These are phyloP conservation scores for Euphorbia lathyris DNA, from an alignment of 345 rosid genomes.

Conservation along the genomic window DNA sequence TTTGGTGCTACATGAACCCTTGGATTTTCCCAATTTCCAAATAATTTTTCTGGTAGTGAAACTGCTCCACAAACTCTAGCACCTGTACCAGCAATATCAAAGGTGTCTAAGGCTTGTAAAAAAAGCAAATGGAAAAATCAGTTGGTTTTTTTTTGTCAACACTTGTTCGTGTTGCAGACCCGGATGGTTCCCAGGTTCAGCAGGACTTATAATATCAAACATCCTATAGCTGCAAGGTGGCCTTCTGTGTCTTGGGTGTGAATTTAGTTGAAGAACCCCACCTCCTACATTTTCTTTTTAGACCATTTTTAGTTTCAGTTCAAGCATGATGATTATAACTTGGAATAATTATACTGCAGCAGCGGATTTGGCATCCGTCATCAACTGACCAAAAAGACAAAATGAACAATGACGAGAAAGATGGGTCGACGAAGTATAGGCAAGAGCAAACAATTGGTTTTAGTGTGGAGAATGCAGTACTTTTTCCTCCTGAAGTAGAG, in stretches of 20 bases:
- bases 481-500: slow-evolving; percentile 87
- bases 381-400: slow-evolving; percentile 52
- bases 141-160: background rate
- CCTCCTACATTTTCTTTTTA: background rate
- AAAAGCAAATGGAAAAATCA: background rate
- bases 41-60: background rate
- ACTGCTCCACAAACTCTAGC: slow-evolving; percentile 1
- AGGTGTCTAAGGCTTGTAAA: background rate
- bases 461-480: slow-evolving; percentile 65
- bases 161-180: background rate
- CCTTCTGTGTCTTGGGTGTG: background rate
- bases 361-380: slow-evolving; percentile 67
- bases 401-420: slow-evolving; percentile 20
- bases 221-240: background rate
- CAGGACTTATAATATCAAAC: background rate
- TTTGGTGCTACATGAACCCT: background rate
- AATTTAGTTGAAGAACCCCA: background rate
- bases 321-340: slow-evolving; percentile 7
- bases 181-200: background rate
- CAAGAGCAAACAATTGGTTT: slow-evolving; percentile 68
- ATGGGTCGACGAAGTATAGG: slow-evolving; percentile 27
- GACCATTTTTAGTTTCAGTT: background rate
- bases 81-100: slow-evolving; percentile 5
- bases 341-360: slow-evolving; percentile 43
- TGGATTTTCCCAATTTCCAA: background rate